A percentile compares a stretch with the other conserved stretches of the same genome.
These are phyloP conservation scores for Lipomyces sp. DNA, from an alignment of 805 yeast genomes.

Conservation along the genomic window DNA sequence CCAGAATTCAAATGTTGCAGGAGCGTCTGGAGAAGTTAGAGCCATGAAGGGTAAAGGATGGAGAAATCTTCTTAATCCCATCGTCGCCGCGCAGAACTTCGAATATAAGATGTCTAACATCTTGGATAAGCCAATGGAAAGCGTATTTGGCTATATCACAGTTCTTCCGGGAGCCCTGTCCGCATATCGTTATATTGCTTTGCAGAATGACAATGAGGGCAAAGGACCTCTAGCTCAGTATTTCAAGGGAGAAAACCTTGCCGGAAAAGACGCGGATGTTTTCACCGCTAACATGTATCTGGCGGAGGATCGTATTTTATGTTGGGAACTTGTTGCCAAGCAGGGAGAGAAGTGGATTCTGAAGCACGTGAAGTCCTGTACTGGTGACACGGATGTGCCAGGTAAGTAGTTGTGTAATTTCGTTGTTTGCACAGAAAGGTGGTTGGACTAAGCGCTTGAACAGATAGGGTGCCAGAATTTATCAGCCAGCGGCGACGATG, in stretches of 20 bases:
- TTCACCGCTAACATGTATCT: conserved; percentile 95
- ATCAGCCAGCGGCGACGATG: conserved; percentile 96
- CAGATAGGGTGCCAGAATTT: conserved; percentile 77
- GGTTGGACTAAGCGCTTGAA: not conserved
- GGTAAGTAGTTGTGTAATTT: conserved; percentile 46
- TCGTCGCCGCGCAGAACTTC: conserved; percentile 95
- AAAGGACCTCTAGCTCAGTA: conserved; percentile 84
- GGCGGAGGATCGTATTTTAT: conserved; percentile 94
- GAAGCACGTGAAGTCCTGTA: conserved; percentile 83
- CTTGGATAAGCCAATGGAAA: conserved; percentile 93
- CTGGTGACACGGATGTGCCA: conserved; percentile 96
- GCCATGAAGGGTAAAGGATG: conserved; percentile 94
- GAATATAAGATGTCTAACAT: conserved; percentile 96
- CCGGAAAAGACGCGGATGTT: conserved; percentile 70
- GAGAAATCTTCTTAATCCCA: conserved; percentile 67
- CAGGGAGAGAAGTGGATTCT: conserved; percentile 71
- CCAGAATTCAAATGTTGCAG: conserved; percentile 94
- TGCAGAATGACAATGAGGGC: conserved; percentile 68
- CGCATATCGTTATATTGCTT: conserved; percentile 85
- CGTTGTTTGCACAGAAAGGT: not conserved
- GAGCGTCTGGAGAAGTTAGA: conserved; percentile 97
- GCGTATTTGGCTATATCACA: conserved; percentile 90
- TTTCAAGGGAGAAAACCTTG: conserved; percentile 86
- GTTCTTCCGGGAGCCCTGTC: conserved; percentile 97
- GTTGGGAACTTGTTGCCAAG: conserved; percentile 95